Evolutionary conservation across 257 asterid species (phyloP), one percentile per base, ranked within the genome.

Genomic region (Rubia yunnanensis): DNA sequence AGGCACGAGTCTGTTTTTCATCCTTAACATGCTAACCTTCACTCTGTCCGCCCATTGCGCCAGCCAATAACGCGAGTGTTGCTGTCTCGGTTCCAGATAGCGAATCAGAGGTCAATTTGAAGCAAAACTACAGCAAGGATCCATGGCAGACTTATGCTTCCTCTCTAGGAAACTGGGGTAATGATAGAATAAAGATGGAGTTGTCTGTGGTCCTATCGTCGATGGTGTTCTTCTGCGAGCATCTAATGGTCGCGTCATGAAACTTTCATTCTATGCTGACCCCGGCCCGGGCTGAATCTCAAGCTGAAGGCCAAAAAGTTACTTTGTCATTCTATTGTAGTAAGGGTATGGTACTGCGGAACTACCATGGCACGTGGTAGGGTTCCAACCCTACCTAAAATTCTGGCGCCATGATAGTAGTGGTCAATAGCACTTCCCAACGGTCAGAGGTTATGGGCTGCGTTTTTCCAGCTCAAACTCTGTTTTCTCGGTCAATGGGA

Each of bases 31-130:
- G 76, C 74, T 86, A 48, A 81, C 86, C 35, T 86, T 86, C 74
- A 64, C 78, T 46, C 54, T 80, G 67, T 67, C 70, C 10, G 68
- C 49, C 44, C 73, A 72, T 65, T 83, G 92, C 76, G 53, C 63
- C 53, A n/a, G n/a, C n/a, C n/a, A 65, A 66, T 53, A 84, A 80
- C 74, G 84, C 73, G 30, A 84, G 88, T 73, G 84, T 86, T 35
- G 76, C 83, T 39, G 75, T 85, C 36, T 85, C 86, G 2, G 86
- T 85, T 7, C 87, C 88, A 1, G 85, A 83, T 64, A 81, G 80
- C 52, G 81, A 76, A 27, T 80, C 82, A 5, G 73, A 72, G 14
- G 82, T 76, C 71, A 58, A 79, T 3, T 55, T 80, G 9, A 77
- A 65, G 62, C 68, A 59, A 1, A 76, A 67, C 49, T 77, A 77